Evolutionary conservation across 2,329 filamentous ascomycete species (phyloP), one percentile per base, ranked within the genome.

Genomic region (Colletotrichum sp.): DNA sequence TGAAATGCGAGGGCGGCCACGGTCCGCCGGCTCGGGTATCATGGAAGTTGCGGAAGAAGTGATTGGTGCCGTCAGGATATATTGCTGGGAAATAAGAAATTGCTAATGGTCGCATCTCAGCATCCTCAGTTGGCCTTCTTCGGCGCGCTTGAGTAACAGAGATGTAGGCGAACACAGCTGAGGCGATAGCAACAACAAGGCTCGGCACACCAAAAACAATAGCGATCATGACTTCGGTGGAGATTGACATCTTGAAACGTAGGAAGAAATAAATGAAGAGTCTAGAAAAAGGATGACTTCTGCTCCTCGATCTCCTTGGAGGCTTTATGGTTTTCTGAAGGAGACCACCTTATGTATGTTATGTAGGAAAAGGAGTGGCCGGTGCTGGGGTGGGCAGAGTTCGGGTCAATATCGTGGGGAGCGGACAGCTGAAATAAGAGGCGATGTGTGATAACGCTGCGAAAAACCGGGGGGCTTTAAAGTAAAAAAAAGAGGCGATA

Each of bases 391-490:
- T 60, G 60, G 55, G 34, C 24, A 62, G 39, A 66, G 72, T 55
- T 67, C 26, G 36, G 8, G 10, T 55, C n/a, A 4, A 55, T 24
- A 55, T 67, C 55, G 72, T 39, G 30, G 63, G 55, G 59, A 72
- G 69, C 30, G 24, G 63, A 69, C 73, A 76, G 73, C 73, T 76
- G 69, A 76, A 69, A 69, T 68, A 73, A 69, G 73, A 76, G 73
- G 64, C 73, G 32, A 65, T 55, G 69, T 30, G 63, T 73, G 69
- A 72, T 44, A 44, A 64, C 63, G n/a, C n/a, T n/a, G n/a, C n/a
- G n/a, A n/a, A n/a, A n/a, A n/a, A 34, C 67, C 59, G 28, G n/a
- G 36, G 16, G 34, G 34, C 60, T 75, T 71, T 34, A 69, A 57
- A 44, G 69, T 21, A 39, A 70, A 30, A n/a, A n/a, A n/a, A n/a